These are phyloP conservation scores for Urostyla sp. DNA, from an alignment of 73 alveolate genomes.

Conservation along the genomic window DNA sequence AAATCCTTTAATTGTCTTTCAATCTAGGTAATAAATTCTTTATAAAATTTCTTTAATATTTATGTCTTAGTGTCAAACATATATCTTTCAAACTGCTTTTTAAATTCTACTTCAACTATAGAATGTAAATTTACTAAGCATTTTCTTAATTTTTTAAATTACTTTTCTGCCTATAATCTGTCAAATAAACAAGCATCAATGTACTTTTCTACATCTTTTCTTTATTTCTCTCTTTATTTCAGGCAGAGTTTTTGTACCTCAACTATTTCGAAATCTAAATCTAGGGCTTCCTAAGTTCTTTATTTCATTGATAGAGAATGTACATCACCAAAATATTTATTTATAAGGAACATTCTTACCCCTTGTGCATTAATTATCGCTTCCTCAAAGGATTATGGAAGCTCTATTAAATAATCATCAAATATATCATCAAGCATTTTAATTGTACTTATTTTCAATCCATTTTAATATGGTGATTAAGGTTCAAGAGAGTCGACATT, in stretches of 20 bases:
- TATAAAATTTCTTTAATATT: conserved; percentile 9
- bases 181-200: conserved; percentile 45
- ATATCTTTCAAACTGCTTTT: conserved; percentile 4
- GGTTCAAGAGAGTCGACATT: too few relatives aligned
- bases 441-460: conserved; percentile 13
- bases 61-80: conserved; percentile 14
- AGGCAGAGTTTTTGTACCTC: not conserved
- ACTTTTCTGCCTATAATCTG: conserved; percentile 22
- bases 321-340: conserved; percentile 16
- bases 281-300: not conserved
- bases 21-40: not conserved
- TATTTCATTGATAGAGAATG: too few relatives aligned
- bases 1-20: not conserved
- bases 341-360: not conserved
- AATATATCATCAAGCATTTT: conserved; percentile 16
- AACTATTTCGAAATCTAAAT: conserved; percentile 15
- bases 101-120: not conserved
- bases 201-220: conserved; percentile 46
- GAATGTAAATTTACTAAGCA: not conserved
- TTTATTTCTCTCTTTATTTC: not conserved
- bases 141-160: conserved; percentile 6
- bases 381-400: conserved; percentile 8
- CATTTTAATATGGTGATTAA: too few relatives aligned
- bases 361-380: conserved; percentile 30
- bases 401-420: conserved; percentile 4